These are phyloP conservation scores for Proliferodiscus dingleyae DNA, from an alignment of 2,329 filamentous ascomycete genomes.

Conservation along the genomic window DNA sequence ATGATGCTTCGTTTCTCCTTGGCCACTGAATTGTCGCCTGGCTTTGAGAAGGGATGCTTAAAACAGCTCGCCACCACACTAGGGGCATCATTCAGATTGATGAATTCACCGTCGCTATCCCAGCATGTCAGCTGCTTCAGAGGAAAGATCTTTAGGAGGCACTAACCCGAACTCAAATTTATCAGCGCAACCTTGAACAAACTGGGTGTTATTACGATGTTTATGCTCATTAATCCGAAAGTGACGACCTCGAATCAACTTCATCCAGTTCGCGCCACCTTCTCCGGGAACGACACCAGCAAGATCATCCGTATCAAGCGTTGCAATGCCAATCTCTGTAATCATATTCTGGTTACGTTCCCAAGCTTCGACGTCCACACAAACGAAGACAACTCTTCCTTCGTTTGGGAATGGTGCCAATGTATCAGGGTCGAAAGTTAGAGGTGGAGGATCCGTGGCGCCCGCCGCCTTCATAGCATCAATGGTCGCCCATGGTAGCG, in stretches of 20 bases:
- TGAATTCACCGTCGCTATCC: constrained; percentile 47
- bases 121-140: constrained; percentile 1
- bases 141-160: constrained; percentile 3
- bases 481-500: constrained; percentile 17
- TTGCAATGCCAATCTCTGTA: constrained; percentile 82
- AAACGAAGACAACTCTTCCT: constrained; percentile 62
- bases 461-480: constrained; percentile 24
- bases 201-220: constrained; percentile 61
- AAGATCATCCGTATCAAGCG: constrained; percentile 65
- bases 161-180: constrained; percentile 69
- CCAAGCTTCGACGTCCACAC: constrained; percentile 77
- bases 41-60: constrained; percentile 46
- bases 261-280: constrained; percentile 61
- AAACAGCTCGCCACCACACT: constrained; percentile 49
- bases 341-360: constrained; percentile 63
- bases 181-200: constrained; percentile 68
- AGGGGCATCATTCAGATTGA: constrained; percentile 42
- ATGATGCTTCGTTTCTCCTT: constrained; percentile 53
- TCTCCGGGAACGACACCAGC: constrained; percentile 52
- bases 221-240: constrained; percentile 69
- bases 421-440: constrained; percentile 40
- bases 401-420: constrained; percentile 45
- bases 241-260: constrained; percentile 64
- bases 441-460: constrained; percentile 23
- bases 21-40: neutral